Base-by-base conservation (phyloP, 1,284 basidiomycete species). In the Ustilago xerochloae region DNA sequence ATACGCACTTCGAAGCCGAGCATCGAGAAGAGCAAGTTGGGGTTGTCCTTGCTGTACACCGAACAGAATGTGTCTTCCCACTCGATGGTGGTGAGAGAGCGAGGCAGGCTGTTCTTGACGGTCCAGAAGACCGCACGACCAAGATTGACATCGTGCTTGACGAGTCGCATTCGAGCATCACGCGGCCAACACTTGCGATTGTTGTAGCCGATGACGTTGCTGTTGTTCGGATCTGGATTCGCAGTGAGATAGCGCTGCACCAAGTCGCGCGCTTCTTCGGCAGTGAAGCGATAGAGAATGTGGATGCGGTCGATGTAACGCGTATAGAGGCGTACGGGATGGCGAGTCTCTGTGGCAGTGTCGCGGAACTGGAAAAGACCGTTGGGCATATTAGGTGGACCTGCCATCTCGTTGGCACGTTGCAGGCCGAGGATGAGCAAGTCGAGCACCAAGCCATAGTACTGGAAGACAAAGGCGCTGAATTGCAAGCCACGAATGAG, bases 61-160 rank as follows among this genome's bases (percentile, higher is more conserved):
- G 79, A 81, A 49, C 81, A 83, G 51, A 84, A 83, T 3, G 81
- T 84, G 63, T 84, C 82, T 22, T 84, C 84, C 96, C 96, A 99
- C 84, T 98, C 97, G 84, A 99, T 98, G 0, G 97, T 98, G 2
- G 96, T 99, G 69, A 99, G 87, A 29, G 95, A 97, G 63, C 96
- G 88, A 1, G 97, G 97, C 43, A 99, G 86, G 78, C 93, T 93
- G 86, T 98, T 96, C 87, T 98, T 98, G 85, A 99, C 93, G 79
- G 98, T 98, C 97, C 96, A 99, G 74, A 97, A 98, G 12, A 98
- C 96, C 6, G 97, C 97, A 75, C 97, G 90, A 30, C 96, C 96
- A 32, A 99, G 88, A 85, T 99, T 99, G 86, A 99, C 97, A 83
- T 99, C 97, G 86, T 99, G 96, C 87, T 99, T 99, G 88, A 97